Evolutionary conservation across 148 eudicot species (phyloP).

Genomic region (Talinum fruticosum): DNA sequence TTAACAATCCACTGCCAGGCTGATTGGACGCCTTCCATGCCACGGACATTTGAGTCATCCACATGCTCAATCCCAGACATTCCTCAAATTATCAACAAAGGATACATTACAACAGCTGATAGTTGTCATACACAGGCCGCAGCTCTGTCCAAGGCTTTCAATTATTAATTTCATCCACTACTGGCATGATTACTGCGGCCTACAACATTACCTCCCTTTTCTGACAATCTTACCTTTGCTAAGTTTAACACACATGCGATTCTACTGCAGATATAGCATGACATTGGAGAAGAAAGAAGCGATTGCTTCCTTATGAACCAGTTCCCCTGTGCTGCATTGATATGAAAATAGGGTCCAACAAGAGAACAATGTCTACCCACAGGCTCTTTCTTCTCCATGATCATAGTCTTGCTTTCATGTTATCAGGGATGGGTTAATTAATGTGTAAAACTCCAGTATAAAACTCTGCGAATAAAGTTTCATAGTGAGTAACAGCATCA

Average conservation of each 20-base stretch:
- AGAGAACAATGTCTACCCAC: slow-evolving; percentile 27
- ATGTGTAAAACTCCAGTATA: slow-evolving; percentile 39
- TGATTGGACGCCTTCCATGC: slow-evolving; percentile 18
- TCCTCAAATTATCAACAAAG: slow-evolving; percentile 11
- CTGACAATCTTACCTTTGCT: slow-evolving; percentile 28
- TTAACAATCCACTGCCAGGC: slow-evolving; percentile 14
- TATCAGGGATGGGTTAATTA: slow-evolving; percentile 36
- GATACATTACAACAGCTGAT: slow-evolving; percentile 17
- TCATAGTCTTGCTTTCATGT: slow-evolving; percentile 38
- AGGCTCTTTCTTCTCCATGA: slow-evolving; percentile 39
- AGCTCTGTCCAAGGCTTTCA: slow-evolving; percentile 32
- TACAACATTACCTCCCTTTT: slow-evolving; percentile 20
- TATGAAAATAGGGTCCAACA: slow-evolving; percentile 27
- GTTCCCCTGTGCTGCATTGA: slow-evolving; percentile 38
- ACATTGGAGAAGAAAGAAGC: slow-evolving; percentile 32
- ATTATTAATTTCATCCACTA: slow-evolving; percentile 25
- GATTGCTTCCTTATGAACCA: slow-evolving; percentile 29
- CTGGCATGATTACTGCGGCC: slow-evolving; percentile 18
- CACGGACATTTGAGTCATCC: slow-evolving; percentile 15
- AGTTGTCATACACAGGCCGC: slow-evolving; percentile 18
- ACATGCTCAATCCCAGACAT: slow-evolving; percentile 12
- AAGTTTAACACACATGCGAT: slow-evolving; percentile 20
- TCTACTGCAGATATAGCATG: slow-evolving; percentile 28
- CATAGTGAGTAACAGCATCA: slow-evolving; percentile 32
- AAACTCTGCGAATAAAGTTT: slow-evolving; percentile 48